Evolutionary conservation across 202 grass and related monocot genomes (phyloP).

Genomic region (Setaria viridis): DNA sequence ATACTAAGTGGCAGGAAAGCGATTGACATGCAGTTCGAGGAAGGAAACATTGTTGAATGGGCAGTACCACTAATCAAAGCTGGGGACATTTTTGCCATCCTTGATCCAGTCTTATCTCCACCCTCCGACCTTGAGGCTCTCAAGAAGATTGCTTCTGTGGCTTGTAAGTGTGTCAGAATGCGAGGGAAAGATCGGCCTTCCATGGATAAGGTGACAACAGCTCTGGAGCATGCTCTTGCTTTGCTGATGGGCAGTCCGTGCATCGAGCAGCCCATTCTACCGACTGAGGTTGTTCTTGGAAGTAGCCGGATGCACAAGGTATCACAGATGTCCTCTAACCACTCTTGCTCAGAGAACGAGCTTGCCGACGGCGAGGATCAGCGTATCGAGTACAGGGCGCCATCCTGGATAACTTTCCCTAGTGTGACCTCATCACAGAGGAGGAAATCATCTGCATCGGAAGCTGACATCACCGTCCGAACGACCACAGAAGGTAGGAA

Average conservation of each 20-base stretch:
- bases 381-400: slow-evolving; percentile 81
- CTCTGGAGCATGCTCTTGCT: slow-evolving; percentile 87
- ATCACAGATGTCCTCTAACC: slow-evolving; percentile 89
- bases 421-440: slow-evolving; percentile 96
- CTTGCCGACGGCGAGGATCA: slow-evolving; percentile 78
- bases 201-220: slow-evolving; percentile 99
- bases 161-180: slow-evolving; percentile 97
- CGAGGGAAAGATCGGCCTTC: slow-evolving; percentile 91
- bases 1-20: slow-evolving; percentile 95
- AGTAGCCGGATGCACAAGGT: slow-evolving; percentile 94
- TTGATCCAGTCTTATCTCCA: slow-evolving; percentile 78
- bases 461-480: slow-evolving; percentile 73
- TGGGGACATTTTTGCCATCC: slow-evolving; percentile 73
- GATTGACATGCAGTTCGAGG: slow-evolving; percentile 98
- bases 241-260: slow-evolving; percentile 93
- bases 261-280: slow-evolving; percentile 90
- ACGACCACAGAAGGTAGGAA: slow-evolving; percentile 78
- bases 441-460: slow-evolving; percentile 94
- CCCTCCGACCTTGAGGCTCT: slow-evolving; percentile 85
- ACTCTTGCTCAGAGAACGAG: slow-evolving; percentile 94
- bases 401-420: slow-evolving; percentile 98
- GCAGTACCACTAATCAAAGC: slow-evolving; percentile 90
- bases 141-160: slow-evolving; percentile 91
- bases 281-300: slow-evolving; percentile 92
- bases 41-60: slow-evolving; percentile 99